Percentiles rank a stretch among this genome's conserved stretches.
phyloP scores from a whole-genome alignment of 2,329 filamentous ascomycete genomes.

The Ophiobolus disseminans region DNA sequence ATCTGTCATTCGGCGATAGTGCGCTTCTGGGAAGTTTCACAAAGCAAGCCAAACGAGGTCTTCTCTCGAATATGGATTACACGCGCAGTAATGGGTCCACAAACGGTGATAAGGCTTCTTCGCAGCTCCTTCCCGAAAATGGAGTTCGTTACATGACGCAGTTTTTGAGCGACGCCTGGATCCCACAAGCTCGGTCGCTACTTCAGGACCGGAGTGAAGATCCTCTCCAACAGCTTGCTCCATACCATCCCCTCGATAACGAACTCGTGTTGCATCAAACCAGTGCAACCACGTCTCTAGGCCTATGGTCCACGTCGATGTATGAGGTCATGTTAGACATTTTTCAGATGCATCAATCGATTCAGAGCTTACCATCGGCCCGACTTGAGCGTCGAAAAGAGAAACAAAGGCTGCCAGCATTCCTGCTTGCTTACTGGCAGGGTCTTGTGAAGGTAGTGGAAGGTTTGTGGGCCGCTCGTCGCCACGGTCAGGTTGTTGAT shows the following conservation, averaged over 20 bases:
- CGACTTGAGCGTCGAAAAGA: constrained; percentile 46
- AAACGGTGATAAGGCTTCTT: neutral
- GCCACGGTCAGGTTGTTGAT: constrained; percentile 15
- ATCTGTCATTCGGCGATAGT: constrained; percentile 45
- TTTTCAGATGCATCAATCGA: constrained; percentile 39
- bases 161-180: constrained; percentile 39
- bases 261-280: constrained; percentile 48
- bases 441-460: constrained; percentile 25
- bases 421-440: constrained; percentile 37
- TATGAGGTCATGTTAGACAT: constrained; percentile 41
- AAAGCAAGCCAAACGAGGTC: constrained; percentile 29
- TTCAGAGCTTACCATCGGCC: constrained; percentile 34
- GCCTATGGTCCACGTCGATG: constrained; percentile 28
- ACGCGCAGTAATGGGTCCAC: constrained; percentile 4
- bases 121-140: no score
- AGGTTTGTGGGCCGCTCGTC: constrained; percentile 15
- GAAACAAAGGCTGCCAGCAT: constrained; percentile 42
- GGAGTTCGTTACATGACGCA: constrained; percentile 33
- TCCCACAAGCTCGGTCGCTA: constrained; percentile 16
- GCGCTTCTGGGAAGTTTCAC: constrained; percentile 39
- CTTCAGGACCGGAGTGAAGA: constrained; percentile 10
- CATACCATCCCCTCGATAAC: constrained; percentile 57
- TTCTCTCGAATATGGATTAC: constrained; percentile 6
- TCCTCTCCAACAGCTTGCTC: constrained; percentile 25
- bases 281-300: constrained; percentile 7